Conservation (phyloP, 768 basidiomycete species). For the Trametes villosa region DNA sequence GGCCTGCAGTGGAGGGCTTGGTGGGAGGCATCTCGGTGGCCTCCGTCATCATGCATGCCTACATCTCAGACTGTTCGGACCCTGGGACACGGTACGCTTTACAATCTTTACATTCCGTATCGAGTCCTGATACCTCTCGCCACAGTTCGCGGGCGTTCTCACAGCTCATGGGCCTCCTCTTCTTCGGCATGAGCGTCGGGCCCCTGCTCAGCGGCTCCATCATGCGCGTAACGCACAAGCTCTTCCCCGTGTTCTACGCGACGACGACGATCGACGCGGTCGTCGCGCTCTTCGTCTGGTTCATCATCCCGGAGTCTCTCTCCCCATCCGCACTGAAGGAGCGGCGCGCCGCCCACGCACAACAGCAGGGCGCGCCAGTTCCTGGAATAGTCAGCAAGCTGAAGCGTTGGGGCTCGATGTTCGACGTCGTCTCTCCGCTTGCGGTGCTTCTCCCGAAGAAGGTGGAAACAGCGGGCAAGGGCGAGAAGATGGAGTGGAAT, state of each 20-base stretch:
- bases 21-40: slow-evolving; percentile 57
- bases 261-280: slow-evolving; percentile 53
- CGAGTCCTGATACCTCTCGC: slow-evolving; percentile 1
- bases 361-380: neutral
- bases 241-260: slow-evolving; percentile 77
- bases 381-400: slow-evolving; percentile 34
- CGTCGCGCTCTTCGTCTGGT: slow-evolving; percentile 52
- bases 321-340: slow-evolving; percentile 51
- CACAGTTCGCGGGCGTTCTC: slow-evolving; percentile 69
- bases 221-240: slow-evolving; percentile 56
- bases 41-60: slow-evolving; percentile 61
- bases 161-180: slow-evolving; percentile 65
- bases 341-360: slow-evolving; percentile 28
- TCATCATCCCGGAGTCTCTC: slow-evolving; percentile 80
- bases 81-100: slow-evolving; percentile 54
- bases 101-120: neutral
- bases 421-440: slow-evolving; percentile 75
- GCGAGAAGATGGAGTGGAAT: slow-evolving; percentile 61
- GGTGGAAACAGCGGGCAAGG: slow-evolving; percentile 44
- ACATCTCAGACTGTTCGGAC: slow-evolving; percentile 69
- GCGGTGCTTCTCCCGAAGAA: slow-evolving; percentile 57
- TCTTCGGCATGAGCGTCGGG: slow-evolving; percentile 75
- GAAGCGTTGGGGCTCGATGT: slow-evolving; percentile 42
- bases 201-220: slow-evolving; percentile 72
- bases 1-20: slow-evolving; percentile 67